Conservation (phyloP, 1,139 yeast genomes). For the Kodamaea arcana region DNA sequence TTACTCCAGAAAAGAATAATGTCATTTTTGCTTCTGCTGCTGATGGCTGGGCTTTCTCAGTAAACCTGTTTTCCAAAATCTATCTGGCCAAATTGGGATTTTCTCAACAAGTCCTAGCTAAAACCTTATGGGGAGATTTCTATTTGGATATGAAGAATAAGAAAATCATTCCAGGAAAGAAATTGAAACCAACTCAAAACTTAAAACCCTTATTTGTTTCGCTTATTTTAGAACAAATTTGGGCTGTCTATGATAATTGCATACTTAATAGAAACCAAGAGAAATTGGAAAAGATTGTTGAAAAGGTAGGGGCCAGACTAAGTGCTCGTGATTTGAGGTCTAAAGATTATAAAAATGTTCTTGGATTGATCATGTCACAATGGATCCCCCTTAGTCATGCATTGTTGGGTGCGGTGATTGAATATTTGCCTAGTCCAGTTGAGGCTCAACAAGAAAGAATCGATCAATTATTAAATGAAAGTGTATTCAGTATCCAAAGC, state of each 20-base stretch:
- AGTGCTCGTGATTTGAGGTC: slow-evolving; percentile 75
- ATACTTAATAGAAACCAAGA: slow-evolving; percentile 64
- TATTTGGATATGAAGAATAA: slow-evolving; percentile 87
- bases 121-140: slow-evolving; percentile 95
- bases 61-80: slow-evolving; percentile 82
- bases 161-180: slow-evolving; percentile 62
- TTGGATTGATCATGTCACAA: slow-evolving; percentile 76
- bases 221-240: slow-evolving; percentile 80
- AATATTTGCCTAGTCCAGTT: slow-evolving; percentile 78
- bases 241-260: slow-evolving; percentile 84
- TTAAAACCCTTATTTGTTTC: slow-evolving; percentile 84
- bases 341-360: slow-evolving; percentile 63
- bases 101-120: slow-evolving; percentile 70
- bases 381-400: slow-evolving; percentile 95
- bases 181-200: slow-evolving; percentile 45
- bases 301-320: slow-evolving; percentile 64
- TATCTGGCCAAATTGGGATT: slow-evolving; percentile 85
- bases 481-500: slow-evolving; percentile 30
- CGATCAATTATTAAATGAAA: slow-evolving; percentile 57
- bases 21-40: slow-evolving; percentile 92
- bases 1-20: slow-evolving; percentile 84
- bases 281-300: slow-evolving; percentile 68
- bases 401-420: slow-evolving; percentile 77
- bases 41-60: slow-evolving; percentile 97
- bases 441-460: slow-evolving; percentile 71